Evolutionary conservation across 75 land plant genomes (phyloP).

Genomic region (Chamaecyparis obtusa): DNA sequence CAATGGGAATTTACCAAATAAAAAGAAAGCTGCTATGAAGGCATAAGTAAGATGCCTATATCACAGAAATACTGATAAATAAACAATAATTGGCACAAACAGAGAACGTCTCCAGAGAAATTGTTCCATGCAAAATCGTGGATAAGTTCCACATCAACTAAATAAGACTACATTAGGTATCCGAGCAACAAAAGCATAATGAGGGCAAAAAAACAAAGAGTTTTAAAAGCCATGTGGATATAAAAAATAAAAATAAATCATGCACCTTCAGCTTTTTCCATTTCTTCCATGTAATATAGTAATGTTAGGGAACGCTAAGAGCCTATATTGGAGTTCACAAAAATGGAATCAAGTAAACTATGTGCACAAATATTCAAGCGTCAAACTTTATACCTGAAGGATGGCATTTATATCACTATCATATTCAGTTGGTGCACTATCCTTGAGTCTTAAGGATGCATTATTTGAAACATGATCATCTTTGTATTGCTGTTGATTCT

Average conservation of each 20-base stretch:
- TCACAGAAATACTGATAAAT: neutral
- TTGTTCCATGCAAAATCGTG: neutral
- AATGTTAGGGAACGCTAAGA: neutral
- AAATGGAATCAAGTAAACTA: neutral
- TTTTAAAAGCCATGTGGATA: neutral
- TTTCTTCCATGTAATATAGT: neutral
- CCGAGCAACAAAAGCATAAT: neutral
- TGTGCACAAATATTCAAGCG: neutral
- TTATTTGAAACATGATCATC: slow-evolving; percentile 24
- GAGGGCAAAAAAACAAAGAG: neutral
- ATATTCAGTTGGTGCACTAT: slow-evolving; percentile 34
- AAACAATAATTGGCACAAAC: neutral
- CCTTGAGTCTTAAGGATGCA: slow-evolving; percentile 30
- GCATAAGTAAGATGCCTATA: neutral
- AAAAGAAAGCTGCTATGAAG: neutral
- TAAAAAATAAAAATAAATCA: neutral
- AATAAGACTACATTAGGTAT: neutral
- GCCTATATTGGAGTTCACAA: neutral
- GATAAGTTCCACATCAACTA: neutral
- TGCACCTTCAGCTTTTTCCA: neutral
- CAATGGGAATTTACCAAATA: neutral
- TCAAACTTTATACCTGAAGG: slow-evolving; percentile 61
- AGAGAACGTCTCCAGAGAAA: neutral
- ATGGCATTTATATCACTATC: slow-evolving; percentile 85
- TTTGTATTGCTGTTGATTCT: slow-evolving; percentile 35